Evolutionary conservation across 208 protist genomes (phyloP), one percentile per base, ranked within the genome.

Genomic region (Leishmania mexicana): DNA sequence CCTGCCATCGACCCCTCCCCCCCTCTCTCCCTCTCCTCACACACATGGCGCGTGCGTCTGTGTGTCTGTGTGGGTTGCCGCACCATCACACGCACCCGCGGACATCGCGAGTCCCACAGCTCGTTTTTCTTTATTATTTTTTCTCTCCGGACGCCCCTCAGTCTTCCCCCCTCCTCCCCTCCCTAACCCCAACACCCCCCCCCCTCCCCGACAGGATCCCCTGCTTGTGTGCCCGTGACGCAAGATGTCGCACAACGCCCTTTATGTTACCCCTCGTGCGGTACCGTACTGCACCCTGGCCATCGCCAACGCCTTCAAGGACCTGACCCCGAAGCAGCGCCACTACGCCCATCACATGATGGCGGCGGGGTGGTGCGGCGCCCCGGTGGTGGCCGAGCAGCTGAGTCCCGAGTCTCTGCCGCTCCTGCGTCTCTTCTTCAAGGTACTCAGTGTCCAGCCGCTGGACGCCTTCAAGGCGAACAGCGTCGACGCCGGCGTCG

Each of bases 281-380:
- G 88, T 96, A 58, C 93, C 93, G 51, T 94, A 93, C 82, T 90
- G 74, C 82, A 77, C 79, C 0, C 87, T 99, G 5, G 85, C 87
- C 76, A 85, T 92, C 75, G 84, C 84, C 24, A 75, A 80, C 64
- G 92, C 96, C 65, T 99, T 97, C 58, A 83, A 92, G 58, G 84
- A 83, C 4, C 84, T 99, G 28, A 97, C 89, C 0, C 42, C 84
- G 24, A 83, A 92, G 79, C 93, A 98, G 84, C 85, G 90, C 28
- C 76, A 84, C 42, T 98, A 98, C 81, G 92, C 96, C 35, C 93
- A 98, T 77, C 84, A 97, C 85, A 84, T 93, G 86, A 90, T 90
- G 85, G 49, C 51, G 65, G 86, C 90, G 8, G 83, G 90, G 49
- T 95, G 93, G 91, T 78, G 75, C 82, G 89, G 88, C 58, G 79